Evolutionary conservation across 495 filamentous ascomycete species (phyloP).

Genomic region (Hypoxylon fragiforme): DNA sequence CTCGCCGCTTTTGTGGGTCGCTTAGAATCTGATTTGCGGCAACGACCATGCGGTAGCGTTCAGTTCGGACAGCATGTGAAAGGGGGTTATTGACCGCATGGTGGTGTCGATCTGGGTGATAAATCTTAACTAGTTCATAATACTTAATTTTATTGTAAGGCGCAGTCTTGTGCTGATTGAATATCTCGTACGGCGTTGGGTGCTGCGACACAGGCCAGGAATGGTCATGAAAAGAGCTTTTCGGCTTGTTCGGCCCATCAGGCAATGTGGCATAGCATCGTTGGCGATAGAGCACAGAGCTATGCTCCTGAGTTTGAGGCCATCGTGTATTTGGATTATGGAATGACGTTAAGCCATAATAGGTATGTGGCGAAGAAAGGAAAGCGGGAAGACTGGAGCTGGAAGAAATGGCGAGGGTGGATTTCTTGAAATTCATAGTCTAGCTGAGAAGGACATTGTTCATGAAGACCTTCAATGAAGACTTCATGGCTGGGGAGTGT

Average conservation of each 20-base stretch:
- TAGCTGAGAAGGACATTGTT: conserved; percentile 22
- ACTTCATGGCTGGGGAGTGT: conserved; percentile 18
- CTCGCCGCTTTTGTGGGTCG: conserved; percentile 71
- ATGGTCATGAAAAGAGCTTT: conserved; percentile 39
- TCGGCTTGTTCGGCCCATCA: conserved; percentile 25
- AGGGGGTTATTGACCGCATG: conserved; percentile 50
- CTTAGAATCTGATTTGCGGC: conserved; percentile 89
- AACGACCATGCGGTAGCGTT: conserved; percentile 86
- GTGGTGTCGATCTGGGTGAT: conserved; percentile 81
- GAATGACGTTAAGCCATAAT: conserved; percentile 37
- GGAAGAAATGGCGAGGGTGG: conserved; percentile 35
- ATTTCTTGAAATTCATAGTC: conserved; percentile 44
- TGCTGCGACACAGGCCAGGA: conserved; percentile 46
- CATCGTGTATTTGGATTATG: conserved; percentile 20
- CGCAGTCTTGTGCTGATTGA: conserved; percentile 61
- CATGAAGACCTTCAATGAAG: conserved; percentile 20
- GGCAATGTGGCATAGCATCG: conserved; percentile 42
- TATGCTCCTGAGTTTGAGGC: conserved; percentile 4
- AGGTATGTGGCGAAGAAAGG: conserved; percentile 18
- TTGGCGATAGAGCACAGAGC: not conserved
- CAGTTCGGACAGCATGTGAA: conserved; percentile 63
- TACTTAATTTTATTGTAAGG: conserved; percentile 82
- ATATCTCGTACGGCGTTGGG: conserved; percentile 93
- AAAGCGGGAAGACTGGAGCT: conserved; percentile 23
- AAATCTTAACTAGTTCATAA: conserved; percentile 90